Conservation (phyloP, 2,329 filamentous ascomycete genomes). For the Apiospora koreana region DNA sequence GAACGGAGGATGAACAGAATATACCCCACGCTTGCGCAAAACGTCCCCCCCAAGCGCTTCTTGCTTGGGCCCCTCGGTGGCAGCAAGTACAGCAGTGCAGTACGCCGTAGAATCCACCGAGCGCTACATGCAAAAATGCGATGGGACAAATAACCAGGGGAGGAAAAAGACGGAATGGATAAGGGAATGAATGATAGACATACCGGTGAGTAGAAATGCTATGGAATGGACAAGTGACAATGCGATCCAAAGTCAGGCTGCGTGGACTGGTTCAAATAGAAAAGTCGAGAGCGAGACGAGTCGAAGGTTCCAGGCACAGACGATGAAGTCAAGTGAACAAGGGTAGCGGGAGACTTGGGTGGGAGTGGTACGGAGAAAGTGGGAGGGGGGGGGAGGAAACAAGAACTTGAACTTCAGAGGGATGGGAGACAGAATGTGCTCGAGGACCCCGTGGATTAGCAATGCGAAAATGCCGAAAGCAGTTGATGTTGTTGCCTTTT, state of each 20-base stretch:
- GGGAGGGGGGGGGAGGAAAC: not conserved
- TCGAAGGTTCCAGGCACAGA: constrained; percentile 16
- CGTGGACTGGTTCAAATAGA: constrained; percentile 4
- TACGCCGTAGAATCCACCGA: not conserved
- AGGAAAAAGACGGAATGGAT: not conserved
- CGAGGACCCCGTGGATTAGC: constrained; percentile 1
- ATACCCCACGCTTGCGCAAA: constrained; percentile 14
- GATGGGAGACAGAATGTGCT: not conserved
- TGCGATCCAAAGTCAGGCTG: not conserved
- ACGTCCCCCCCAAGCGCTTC: constrained; percentile 8
- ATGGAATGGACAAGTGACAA: not conserved
- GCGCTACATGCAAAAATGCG: constrained; percentile 4
- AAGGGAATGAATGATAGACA: not conserved
- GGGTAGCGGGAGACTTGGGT: not conserved
- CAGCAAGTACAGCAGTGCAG: not conserved
- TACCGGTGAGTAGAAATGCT: not conserved
- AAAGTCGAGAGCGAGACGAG: not conserved
- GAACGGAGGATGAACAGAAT: not conserved
- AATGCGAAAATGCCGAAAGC: constrained; percentile 2
- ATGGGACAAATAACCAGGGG: not conserved
- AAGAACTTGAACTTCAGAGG: constrained; percentile 10
- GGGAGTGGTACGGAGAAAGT: not conserved
- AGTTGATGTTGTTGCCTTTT: constrained; percentile 5
- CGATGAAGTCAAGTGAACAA: constrained; percentile 4
- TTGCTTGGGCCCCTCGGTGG: not conserved